Evolutionary conservation across 2,329 filamentous ascomycete species (phyloP).

Genomic region (Seiridium unicorne): DNA sequence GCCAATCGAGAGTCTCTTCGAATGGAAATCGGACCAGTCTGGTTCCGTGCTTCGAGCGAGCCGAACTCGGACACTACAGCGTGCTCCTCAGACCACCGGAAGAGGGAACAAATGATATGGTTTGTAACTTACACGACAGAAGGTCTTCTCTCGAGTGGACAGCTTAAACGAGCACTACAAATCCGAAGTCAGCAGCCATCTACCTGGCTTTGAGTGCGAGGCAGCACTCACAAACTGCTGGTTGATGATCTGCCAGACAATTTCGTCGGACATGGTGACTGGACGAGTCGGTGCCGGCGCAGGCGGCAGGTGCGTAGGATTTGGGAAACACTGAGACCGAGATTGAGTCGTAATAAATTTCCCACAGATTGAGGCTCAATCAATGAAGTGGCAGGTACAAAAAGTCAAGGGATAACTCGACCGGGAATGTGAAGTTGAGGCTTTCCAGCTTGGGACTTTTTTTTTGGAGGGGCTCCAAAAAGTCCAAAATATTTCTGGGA

Average conservation of each 20-base stretch:
- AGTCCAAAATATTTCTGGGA: constrained; percentile 13
- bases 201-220: not conserved
- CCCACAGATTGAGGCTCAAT: not conserved
- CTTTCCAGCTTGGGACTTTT: not conserved
- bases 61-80: no score
- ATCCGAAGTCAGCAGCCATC: constrained; percentile 26
- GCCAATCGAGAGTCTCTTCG: no score
- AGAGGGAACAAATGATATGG: no score
- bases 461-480: constrained; percentile 10
- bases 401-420: not conserved
- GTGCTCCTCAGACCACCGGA: no score
- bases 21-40: no score
- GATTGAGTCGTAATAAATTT: not conserved
- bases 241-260: constrained; percentile 96
- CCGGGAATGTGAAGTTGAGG: not conserved
- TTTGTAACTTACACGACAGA: constrained; percentile 61
- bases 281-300: not conserved
- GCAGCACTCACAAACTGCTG: constrained; percentile 46
- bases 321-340: not conserved
- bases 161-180: constrained; percentile 45
- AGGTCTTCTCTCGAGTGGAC: constrained; percentile 82
- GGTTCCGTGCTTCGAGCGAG: no score
- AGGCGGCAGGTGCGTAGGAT: not conserved
- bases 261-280: constrained; percentile 86
- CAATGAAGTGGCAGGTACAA: not conserved